Evolutionary conservation across 2,329 filamentous ascomycete species (phyloP), one percentile per base, ranked within the genome.

Genomic region (Penicillium sp.): DNA sequence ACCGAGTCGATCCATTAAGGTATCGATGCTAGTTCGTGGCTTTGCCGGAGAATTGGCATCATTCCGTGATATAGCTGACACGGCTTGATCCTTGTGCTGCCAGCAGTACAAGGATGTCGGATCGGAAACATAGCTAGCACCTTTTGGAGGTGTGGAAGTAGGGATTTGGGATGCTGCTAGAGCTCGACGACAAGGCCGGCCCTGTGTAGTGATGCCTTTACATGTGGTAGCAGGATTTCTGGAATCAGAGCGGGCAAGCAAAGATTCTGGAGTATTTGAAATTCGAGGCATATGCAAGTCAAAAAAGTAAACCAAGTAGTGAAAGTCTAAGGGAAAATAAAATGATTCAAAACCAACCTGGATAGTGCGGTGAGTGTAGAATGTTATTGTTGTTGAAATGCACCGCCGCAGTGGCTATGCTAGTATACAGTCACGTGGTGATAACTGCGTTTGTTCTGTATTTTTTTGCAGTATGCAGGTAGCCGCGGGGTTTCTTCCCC

Each of bases 71-170:
- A 24, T 34, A 0, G 46, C 44, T 8, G 54, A 44, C 6, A 16
- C 64, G 2, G 88, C 88, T 68, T 98, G 93, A 47, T 93, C 88
- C 65, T 87, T 90, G 73, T 98, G 93, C 67, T 96, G 89, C 86
- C 87, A 95, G 74, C 91, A 97, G 71, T 89, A 96, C 40, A 84
- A 78, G 53, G 51, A 67, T 34, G 56, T 59, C 29, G 58, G 63
- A 47, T 61, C 64, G 48, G 52, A 56, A 23, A 56, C 46, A 41
- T 50, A 29, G 39, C 42, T 57, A 44, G 22, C 63, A 44, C 49
- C 54, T 44, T 29, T 52, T 65, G 42, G 48, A 50, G 46, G 39
- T 6, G 40, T 67, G 58, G 52, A 43, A 39, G 52, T 49, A 20
- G 56, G 64, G 56, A 40, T 62, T 55, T 39, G 69, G 51, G 65